phyloP scores from a whole-genome alignment of 2,329 filamentous ascomycete species.

The Trichoderma pleuroti region DNA sequence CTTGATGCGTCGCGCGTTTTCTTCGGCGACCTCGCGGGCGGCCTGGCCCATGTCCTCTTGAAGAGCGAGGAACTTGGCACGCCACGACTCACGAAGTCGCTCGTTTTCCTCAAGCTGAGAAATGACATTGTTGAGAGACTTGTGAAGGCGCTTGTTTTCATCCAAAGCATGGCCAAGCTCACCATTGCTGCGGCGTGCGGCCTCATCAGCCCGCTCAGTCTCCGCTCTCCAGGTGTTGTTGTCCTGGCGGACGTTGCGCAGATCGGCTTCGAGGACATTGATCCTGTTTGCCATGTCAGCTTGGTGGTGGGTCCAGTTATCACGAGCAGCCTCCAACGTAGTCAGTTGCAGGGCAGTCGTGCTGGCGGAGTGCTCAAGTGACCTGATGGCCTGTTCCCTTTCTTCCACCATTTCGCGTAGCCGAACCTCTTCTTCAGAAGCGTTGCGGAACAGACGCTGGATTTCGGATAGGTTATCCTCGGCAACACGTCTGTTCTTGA shows the following conservation, averaged over 20 bases:
- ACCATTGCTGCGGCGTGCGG: constrained; percentile 46
- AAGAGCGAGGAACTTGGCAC: constrained; percentile 76
- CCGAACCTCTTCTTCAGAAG: constrained; percentile 69
- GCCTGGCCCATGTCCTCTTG: constrained; percentile 83
- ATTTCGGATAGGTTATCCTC: constrained; percentile 71
- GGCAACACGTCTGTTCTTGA: constrained; percentile 59
- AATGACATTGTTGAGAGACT: constrained; percentile 68
- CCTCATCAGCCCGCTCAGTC: constrained; percentile 56
- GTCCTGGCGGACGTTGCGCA: constrained; percentile 54
- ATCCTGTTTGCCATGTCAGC: constrained; percentile 55
- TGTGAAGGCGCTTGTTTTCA: constrained; percentile 70
- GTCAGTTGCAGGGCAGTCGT: constrained; percentile 59
- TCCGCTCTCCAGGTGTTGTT: constrained; percentile 59
- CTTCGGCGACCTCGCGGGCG: constrained; percentile 74
- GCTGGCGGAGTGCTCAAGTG: constrained; percentile 52
- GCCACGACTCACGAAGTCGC: constrained; percentile 77
- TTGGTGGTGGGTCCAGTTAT: constrained; percentile 51
- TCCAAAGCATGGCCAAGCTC: constrained; percentile 48
- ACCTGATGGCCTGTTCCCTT: constrained; percentile 63
- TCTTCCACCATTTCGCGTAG: constrained; percentile 66
- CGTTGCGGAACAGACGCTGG: constrained; percentile 64
- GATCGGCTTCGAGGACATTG: constrained; percentile 51
- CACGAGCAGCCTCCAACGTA: constrained; percentile 66
- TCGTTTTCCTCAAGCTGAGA: constrained; percentile 83
- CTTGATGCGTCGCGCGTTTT: constrained; percentile 75